These are phyloP conservation scores for Meyerozyma elateridarum DNA, from an alignment of 1,139 yeast species.

Conservation along the genomic window DNA sequence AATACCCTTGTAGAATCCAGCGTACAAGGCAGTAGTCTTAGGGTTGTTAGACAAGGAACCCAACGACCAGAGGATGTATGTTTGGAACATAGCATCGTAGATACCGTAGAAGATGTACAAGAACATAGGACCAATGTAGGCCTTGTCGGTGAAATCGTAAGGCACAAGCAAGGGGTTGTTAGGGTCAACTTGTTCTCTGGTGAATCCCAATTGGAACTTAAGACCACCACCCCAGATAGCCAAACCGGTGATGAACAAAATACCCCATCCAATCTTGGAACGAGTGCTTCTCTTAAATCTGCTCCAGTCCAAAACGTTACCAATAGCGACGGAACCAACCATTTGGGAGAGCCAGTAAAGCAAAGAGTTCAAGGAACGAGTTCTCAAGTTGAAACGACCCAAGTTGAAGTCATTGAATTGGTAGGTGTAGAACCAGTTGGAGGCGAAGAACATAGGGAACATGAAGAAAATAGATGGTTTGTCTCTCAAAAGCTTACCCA, in stretches of 20 bases:
- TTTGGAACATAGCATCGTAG: slow-evolving; percentile 56
- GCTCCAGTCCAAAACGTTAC: slow-evolving; percentile 43
- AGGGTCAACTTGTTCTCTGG: slow-evolving; percentile 31
- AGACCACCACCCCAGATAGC: slow-evolving; percentile 64
- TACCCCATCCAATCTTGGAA: slow-evolving; percentile 43
- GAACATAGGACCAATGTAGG: slow-evolving; percentile 56
- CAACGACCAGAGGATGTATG: slow-evolving; percentile 51
- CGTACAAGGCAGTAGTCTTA: slow-evolving; percentile 51
- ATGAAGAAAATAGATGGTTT: slow-evolving; percentile 46
- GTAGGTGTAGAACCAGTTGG: slow-evolving; percentile 65
- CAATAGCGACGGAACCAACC: slow-evolving; percentile 50
- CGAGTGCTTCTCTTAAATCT: slow-evolving; percentile 38
- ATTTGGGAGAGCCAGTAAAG: slow-evolving; percentile 61
- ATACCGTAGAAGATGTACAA: slow-evolving; percentile 57
- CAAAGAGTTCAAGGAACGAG: slow-evolving; percentile 56
- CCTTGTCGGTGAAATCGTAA: slow-evolving; percentile 42
- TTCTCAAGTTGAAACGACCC: slow-evolving; percentile 52
- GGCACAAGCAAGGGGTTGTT: slow-evolving; percentile 16
- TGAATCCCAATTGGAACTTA: slow-evolving; percentile 44
- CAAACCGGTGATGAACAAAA: slow-evolving; percentile 38
- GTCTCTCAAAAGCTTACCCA: slow-evolving; percentile 33
- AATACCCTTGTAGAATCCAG: slow-evolving; percentile 59
- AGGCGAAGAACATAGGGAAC: slow-evolving; percentile 59
- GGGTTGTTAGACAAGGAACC: slow-evolving; percentile 58
- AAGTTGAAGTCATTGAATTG: slow-evolving; percentile 58